Conservation (phyloP, 306 rosid genomes). For the Prunus persica region Prunus_persica_NCBIv2 NC_034014.1:7228001-7228500, state of each 20-base stretch:
- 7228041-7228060: background rate
- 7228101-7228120: constrained; percentile 53
- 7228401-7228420: background rate
- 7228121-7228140: constrained; percentile 46
- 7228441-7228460: background rate
- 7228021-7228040: background rate
- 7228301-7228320: constrained; percentile 42
- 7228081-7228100: constrained; percentile 35
- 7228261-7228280: constrained; percentile 31
- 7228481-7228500: constrained; percentile 1
- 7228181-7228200: constrained; percentile 50
- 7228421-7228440: background rate
- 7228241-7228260: constrained; percentile 17
- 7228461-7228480: background rate
- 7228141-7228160: constrained; percentile 84
- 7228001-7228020: background rate
- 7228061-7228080: constrained; percentile 39
- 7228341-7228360: constrained; percentile 39
- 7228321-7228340: constrained; percentile 53
- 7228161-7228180: constrained; percentile 68
- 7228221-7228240: constrained; percentile 25
- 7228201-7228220: constrained; percentile 38
- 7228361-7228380: constrained; percentile 65
- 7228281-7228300: constrained; percentile 34
- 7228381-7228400: constrained; percentile 37